Base-by-base conservation (phyloP, 2,329 filamentous ascomycete species). In the Cladosporium velox region DNA sequence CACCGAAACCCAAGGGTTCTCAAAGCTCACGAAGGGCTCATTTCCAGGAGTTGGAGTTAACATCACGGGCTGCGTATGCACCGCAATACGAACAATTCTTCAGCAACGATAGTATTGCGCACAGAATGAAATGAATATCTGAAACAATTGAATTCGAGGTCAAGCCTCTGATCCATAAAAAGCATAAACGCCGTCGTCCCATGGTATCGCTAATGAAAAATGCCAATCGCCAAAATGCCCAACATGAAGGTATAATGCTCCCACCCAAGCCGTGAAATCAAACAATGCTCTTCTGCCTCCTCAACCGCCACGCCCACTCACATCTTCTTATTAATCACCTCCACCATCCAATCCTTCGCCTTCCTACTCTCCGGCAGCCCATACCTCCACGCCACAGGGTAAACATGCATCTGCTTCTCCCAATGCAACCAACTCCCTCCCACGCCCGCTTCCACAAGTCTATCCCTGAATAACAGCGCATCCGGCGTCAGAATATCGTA, bases 391-490 rank as follows among this genome's bases (percentile, higher is more conserved):
- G 83, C 81, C 41, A 88, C 72, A 1, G 84, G 80, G 62, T 87
- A 88, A 67, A 84, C 86, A 73, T 88, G 86, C 83, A 88, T 88
- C 75, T 87, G 84, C 21, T 82, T 82, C 21, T 85, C 81, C 86
- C 86, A 88, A 11, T 85, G 77, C 49, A 88, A 69, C 86, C 86
- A 88, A 65, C 84, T 77, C 0, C 86, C 86, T 1, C 74, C 59
- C 0, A 87, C 79, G 0, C 80, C 79, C 21, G 75, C 71, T 52
- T 81, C 72, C 32, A 77, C 76, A 7, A 81, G 83, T 64, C 78
- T 80, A 2, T 84, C 79, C 5, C 83, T 72, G 59, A 87, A 85
- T 0, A 79, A 68, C 1, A 84, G 68, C 1, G 80, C 83, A 68
- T 87, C 86, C 0, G 85, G 85, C 0, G 79, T 77, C 2, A 88